Conservation (phyloP, 2,329 filamentous ascomycete genomes). For the Paraconiothyrium brasiliense region DNA sequence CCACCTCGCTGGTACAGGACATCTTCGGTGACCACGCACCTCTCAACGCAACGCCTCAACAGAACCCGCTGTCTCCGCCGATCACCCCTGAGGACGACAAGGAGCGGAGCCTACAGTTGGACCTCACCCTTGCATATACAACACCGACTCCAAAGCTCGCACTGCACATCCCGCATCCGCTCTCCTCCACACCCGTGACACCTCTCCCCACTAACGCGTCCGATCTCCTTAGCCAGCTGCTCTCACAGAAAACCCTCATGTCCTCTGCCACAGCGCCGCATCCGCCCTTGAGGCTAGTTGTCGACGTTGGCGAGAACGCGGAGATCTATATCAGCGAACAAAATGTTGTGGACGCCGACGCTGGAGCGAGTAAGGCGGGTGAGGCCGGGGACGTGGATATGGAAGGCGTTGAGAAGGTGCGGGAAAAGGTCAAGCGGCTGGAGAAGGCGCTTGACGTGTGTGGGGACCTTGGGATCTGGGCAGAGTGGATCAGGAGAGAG, state of each 20-base stretch:
- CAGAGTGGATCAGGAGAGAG: constrained; percentile 57
- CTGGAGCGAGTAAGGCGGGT: neutral
- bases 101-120: constrained; percentile 31
- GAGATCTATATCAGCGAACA: constrained; percentile 67
- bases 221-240: constrained; percentile 19
- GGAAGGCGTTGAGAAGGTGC: constrained; percentile 32
- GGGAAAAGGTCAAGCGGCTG: constrained; percentile 46
- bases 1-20: constrained; percentile 70
- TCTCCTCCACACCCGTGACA: constrained; percentile 7
- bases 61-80: constrained; percentile 42
- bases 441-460: constrained; percentile 57
- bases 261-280: constrained; percentile 23
- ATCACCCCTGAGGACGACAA: constrained; percentile 21
- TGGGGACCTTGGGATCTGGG: constrained; percentile 62
- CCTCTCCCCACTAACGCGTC: constrained; percentile 14
- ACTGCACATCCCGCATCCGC: constrained; percentile 42
- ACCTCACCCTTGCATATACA: constrained; percentile 43
- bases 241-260: constrained; percentile 9
- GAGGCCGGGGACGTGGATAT: constrained; percentile 31
- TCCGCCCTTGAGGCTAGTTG: constrained; percentile 59
- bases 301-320: constrained; percentile 69
- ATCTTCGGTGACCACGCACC: constrained; percentile 58
- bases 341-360: constrained; percentile 56
- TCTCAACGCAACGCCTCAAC: neutral
- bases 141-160: constrained; percentile 45